Base-by-base conservation (phyloP, 2,329 filamentous ascomycete genomes). In the Curvularia spicifera region DNA sequence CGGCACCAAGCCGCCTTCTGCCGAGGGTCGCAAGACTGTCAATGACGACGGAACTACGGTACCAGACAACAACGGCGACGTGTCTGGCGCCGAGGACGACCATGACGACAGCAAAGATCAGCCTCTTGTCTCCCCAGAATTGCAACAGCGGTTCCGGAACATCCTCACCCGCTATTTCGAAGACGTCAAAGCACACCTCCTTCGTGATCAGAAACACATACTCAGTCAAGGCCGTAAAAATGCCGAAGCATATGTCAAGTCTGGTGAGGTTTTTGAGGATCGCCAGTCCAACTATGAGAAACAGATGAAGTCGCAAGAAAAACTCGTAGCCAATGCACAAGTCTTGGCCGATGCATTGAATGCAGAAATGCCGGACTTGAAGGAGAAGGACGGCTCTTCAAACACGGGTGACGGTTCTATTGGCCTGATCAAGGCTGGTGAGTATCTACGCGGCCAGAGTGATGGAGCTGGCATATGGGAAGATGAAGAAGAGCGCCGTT, bases 401-500 rank as follows among this genome's bases (percentile, higher is more conserved):
- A 82, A 84, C 31, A 79, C 84, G 24, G 84, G 87, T 0, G 90
- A 90, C 70, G 88, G 91, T 52, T 89, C 90, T 1, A 97, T 99
- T 68, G 95, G 95, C 33, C 85, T 98, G 39, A 90, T 98, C 67
- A 98, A 97, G 79, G 90, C 93, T 10, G 91, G 92, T 0, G 94
- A 98, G 68, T 98, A 97, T 71, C 82, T 98, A 39, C 90, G 92
- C 37, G 93, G 93, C 12, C 91, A 96, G 74, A 90, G 89, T 22
- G 94, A 98, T 58, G 93, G 93, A 20, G 86, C 93, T 24, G 95
- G 95, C 0, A 98, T 99, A 62, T 99, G 95, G 95, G 93, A 97
- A 79, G 95, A 99, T 69, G 95, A 99, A 72, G 95, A 99, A 53
- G 94, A 99, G 78, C 88, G 95, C 59, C 91, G 95, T 60, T 99